phyloP scores from a whole-genome alignment of 2,329 filamentous ascomycete genomes.

The Aspergillus floridensis region DNA sequence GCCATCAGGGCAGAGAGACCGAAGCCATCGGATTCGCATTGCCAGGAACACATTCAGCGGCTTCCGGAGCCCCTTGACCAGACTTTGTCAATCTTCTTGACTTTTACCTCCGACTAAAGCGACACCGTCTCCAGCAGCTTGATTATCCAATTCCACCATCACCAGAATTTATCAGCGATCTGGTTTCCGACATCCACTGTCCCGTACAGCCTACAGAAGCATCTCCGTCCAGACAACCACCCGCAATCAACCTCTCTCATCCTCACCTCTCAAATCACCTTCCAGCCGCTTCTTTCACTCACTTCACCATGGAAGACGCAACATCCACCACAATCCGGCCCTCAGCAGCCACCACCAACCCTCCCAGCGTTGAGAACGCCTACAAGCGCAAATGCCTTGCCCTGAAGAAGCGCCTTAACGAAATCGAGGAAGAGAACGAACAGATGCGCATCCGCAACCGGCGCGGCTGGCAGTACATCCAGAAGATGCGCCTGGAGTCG shows the following conservation, averaged over 20 bases:
- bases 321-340: neutral
- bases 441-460: slow-evolving; percentile 73
- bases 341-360: slow-evolving; percentile 45
- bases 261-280: too few species aligned
- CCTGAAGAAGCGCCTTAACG: slow-evolving; percentile 83
- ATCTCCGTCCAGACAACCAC: neutral
- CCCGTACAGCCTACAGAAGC: neutral
- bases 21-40: neutral
- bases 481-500: slow-evolving; percentile 75
- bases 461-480: slow-evolving; percentile 78
- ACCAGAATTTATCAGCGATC: neutral
- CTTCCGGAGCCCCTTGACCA: neutral
- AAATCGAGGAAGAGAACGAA: slow-evolving; percentile 90
- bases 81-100: neutral
- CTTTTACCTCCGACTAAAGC: neutral
- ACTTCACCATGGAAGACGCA: neutral
- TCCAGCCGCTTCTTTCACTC: too few species aligned
- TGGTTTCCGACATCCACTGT: neutral
- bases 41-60: neutral
- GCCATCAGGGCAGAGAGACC: neutral
- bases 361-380: slow-evolving; percentile 90
- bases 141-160: neutral
- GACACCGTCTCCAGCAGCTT: neutral
- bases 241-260: neutral
- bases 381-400: slow-evolving; percentile 97